Base-by-base conservation (phyloP, 2,329 filamentous ascomycete genomes). In the Orbilia oligospora region DNA sequence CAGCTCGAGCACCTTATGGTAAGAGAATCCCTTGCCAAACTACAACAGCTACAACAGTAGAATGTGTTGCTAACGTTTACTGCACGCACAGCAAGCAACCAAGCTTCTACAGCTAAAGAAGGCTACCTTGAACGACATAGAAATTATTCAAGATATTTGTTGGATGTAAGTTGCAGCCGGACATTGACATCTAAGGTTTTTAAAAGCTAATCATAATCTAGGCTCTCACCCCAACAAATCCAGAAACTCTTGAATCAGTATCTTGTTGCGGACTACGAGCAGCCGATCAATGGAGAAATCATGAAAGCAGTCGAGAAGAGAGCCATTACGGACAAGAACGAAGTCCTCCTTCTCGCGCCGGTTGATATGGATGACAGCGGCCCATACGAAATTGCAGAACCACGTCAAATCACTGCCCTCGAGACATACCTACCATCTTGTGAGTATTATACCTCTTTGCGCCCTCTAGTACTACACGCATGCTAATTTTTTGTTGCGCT, bases 61-160 rank as follows among this genome's bases (percentile, higher is more conserved):
- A 53, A 38, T 81, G 9, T 33, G 10, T 64, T 80, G 44, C 81
- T 72, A 68, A 72, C 55, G 30, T 16, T 2, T 9, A 8, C 36
- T n/a, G 18, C 33, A n/a, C n/a, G 33, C 63, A 81, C 80, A 93
- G 91, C 95, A 98, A 93, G 96, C 96, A 67, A 99, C 96, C 20
- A 99, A 99, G 87, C 91, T 99, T 80, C 88, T 99, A 81, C 96
- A 99, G 85, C 88, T 99, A 80, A 99, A 99, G 91, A 99, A 99
- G 87, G 96, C 96, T 8, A 99, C 96, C 0, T 87, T 99, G 84
- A 99, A 98, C 84, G 96, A 99, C 83, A 99, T 99, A 83, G 96
- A 99, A 86, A 99, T 99, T 83, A 99, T 99, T 83, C 96, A 99
- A 87, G 96, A 99, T 84, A 99, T 99, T 83, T 99, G 96, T 89